These are phyloP conservation scores for Ilex asprella DNA, from an alignment of 257 asterid genomes.

Conservation along the genomic window DNA sequence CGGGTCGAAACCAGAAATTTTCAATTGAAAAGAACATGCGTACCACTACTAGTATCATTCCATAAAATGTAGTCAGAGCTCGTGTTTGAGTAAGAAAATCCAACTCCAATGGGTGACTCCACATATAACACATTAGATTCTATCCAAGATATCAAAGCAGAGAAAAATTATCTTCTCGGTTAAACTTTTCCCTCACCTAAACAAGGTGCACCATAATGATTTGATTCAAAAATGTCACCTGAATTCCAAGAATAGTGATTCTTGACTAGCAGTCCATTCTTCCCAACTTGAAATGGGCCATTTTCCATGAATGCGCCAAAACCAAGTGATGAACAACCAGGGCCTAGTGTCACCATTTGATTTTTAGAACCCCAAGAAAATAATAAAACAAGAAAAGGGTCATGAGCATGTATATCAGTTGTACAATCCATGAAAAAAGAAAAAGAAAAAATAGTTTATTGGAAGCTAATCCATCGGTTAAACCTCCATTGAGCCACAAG, in stretches of 20 bases:
- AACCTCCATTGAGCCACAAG: conserved; percentile 20
- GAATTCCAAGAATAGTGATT: conserved; percentile 25
- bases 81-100: conserved; percentile 29
- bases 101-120: conserved; percentile 28
- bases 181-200: background rate
- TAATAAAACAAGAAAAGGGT: too few relatives aligned
- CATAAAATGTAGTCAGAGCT: conserved; percentile 18
- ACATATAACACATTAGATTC: conserved; percentile 28
- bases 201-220: background rate
- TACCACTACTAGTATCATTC: conserved; percentile 24
- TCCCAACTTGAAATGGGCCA: conserved; percentile 25
- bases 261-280: conserved; percentile 9
- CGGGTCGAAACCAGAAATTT: too few relatives aligned
- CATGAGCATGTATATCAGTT: too few relatives aligned
- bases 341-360: conserved; percentile 15
- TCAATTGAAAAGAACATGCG: background rate
- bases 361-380: too few relatives aligned
- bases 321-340: conserved; percentile 30
- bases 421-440: too few relatives aligned
- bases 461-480: too few relatives aligned
- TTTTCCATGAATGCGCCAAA: conserved; percentile 24
- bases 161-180: background rate
- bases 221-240: conserved; percentile 8
- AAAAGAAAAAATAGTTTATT: too few relatives aligned
- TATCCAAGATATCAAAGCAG: background rate